phyloP scores from a whole-genome alignment of 1,284 basidiomycete genomes.

The Apiotrichum sp. region DNA sequence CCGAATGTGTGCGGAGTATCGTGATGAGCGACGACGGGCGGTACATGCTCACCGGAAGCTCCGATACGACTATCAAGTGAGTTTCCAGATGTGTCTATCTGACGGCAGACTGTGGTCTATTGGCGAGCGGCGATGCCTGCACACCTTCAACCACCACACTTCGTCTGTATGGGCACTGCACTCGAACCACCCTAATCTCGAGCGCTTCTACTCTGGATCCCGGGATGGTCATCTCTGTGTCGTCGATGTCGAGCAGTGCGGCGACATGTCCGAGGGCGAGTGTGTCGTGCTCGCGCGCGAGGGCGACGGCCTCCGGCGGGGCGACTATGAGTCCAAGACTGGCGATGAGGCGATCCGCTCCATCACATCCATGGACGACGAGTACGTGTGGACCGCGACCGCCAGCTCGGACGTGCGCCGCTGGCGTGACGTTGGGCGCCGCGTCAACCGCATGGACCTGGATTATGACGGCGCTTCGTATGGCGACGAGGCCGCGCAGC shows the following conservation, averaged over 20 bases:
- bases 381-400: slow-evolving; percentile 84
- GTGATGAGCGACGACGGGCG: slow-evolving; percentile 80
- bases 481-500: slow-evolving; percentile 7
- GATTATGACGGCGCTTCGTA: slow-evolving; percentile 34
- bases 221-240: slow-evolving; percentile 81
- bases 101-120: slow-evolving; percentile 80
- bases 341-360: slow-evolving; percentile 70
- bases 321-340: slow-evolving; percentile 37
- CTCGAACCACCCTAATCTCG: slow-evolving; percentile 79
- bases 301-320: slow-evolving; percentile 23
- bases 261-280: slow-evolving; percentile 78
- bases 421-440: slow-evolving; percentile 60
- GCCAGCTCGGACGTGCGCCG: slow-evolving; percentile 71
- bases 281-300: slow-evolving; percentile 79
- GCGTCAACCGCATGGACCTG: slow-evolving; percentile 57
- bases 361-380: slow-evolving; percentile 77
- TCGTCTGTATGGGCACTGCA: slow-evolving; percentile 92
- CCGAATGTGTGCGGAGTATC: slow-evolving; percentile 89
- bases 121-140: slow-evolving; percentile 77
- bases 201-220: slow-evolving; percentile 94
- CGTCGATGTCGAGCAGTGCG: slow-evolving; percentile 76
- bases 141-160: slow-evolving; percentile 93
- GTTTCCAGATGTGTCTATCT: slow-evolving; percentile 40
- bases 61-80: slow-evolving; percentile 62
- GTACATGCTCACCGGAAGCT: slow-evolving; percentile 84